phyloP scores from a whole-genome alignment of 441 rosid genomes.

The Pelargonium citronellum region DNA sequence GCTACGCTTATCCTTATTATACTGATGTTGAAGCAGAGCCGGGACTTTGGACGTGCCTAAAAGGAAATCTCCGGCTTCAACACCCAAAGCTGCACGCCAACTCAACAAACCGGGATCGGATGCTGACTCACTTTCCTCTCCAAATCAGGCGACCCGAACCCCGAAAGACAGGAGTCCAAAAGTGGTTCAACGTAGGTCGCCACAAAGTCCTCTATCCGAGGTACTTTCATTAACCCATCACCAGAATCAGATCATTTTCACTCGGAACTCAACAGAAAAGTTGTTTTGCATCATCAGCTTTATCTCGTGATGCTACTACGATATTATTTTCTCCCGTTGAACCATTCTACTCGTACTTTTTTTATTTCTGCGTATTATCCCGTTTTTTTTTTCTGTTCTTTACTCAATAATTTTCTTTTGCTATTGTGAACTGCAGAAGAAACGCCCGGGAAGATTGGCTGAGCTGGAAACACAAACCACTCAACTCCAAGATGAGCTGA shows the following conservation, averaged over 20 bases:
- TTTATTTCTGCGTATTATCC: too few relatives aligned
- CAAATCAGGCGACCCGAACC: slow-evolving; percentile 42
- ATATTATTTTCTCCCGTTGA: too few relatives aligned
- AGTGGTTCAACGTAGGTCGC: slow-evolving; percentile 66
- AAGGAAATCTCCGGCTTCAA: slow-evolving; percentile 47
- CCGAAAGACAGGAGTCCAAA: slow-evolving; percentile 73
- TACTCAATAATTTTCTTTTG: too few relatives aligned
- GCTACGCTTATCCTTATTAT: neutral
- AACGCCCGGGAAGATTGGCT: slow-evolving; percentile 50
- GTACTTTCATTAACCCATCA: slow-evolving; percentile 29
- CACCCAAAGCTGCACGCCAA: slow-evolving; percentile 50
- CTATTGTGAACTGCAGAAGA: slow-evolving; percentile 38
- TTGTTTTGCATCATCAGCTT: neutral
- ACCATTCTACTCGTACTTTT: too few relatives aligned
- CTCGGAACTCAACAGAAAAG: too few relatives aligned
- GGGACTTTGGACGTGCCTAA: slow-evolving; percentile 58
- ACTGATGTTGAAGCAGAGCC: slow-evolving; percentile 30
- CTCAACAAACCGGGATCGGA: slow-evolving; percentile 53
- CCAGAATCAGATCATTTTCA: too few relatives aligned
- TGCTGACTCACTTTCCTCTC: slow-evolving; percentile 46
- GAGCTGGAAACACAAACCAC: slow-evolving; percentile 67
- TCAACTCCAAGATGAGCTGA: slow-evolving; percentile 83
- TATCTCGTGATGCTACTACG: slow-evolving; percentile 5
- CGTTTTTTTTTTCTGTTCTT: too few relatives aligned
- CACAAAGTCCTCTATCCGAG: slow-evolving; percentile 62